phyloP scores from a whole-genome alignment of 2,329 filamentous ascomycete genomes.

The Botryotinia calthae region DNA sequence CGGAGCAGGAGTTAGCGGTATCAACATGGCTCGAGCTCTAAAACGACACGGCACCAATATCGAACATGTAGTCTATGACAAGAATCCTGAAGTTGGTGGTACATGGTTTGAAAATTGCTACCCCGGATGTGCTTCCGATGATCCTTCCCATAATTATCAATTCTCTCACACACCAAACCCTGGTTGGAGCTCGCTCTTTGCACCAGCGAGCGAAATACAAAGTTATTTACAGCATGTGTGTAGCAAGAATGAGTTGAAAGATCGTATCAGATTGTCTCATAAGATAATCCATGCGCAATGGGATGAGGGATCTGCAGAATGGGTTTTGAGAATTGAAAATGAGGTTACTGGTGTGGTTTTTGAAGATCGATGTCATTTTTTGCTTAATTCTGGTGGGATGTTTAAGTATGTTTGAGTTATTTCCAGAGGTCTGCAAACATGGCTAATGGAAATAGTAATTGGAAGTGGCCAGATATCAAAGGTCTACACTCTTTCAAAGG shows the following conservation, averaged over 20 bases:
- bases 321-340: constrained; percentile 21
- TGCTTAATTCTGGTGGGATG: constrained; percentile 51
- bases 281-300: constrained; percentile 39
- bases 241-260: constrained; percentile 46
- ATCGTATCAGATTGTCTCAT: constrained; percentile 46
- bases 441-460: constrained; percentile 41
- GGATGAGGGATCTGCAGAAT: constrained; percentile 22
- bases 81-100: constrained; percentile 54
- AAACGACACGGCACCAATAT: constrained; percentile 44
- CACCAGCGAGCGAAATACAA: constrained; percentile 53
- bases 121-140: constrained; percentile 56
- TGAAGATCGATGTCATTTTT: constrained; percentile 47
- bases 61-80: constrained; percentile 53
- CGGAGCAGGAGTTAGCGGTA: constrained; percentile 49
- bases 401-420: constrained; percentile 46
- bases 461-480: constrained; percentile 60
- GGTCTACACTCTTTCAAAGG: constrained; percentile 49
- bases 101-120: constrained; percentile 61
- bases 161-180: constrained; percentile 60
- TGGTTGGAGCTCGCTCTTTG: constrained; percentile 58
- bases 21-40: constrained; percentile 48
- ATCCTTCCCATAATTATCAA: constrained; percentile 58
- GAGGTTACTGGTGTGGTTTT: constrained; percentile 42
- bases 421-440: background rate
- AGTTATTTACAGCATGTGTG: constrained; percentile 50